Evolutionary conservation across 768 basidiomycete species (phyloP).

Genomic region (Lactarius pseudohatsudake): DNA sequence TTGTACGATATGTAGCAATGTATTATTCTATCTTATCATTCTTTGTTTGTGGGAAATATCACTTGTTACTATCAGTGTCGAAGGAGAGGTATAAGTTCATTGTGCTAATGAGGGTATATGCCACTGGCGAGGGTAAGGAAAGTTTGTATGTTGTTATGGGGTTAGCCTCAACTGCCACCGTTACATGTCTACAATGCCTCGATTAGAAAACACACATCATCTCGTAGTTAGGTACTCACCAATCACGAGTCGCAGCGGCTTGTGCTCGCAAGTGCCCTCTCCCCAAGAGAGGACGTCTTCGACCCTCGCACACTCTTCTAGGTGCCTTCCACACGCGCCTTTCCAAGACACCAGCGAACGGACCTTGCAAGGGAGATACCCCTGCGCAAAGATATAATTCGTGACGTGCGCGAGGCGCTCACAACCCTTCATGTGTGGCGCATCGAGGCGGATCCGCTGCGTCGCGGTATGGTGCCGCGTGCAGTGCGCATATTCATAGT

Average conservation of each 20-base stretch:
- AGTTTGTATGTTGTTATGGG: background rate
- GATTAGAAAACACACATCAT: background rate
- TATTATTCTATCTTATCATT: background rate
- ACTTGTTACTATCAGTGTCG: background rate
- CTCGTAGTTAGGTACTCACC: slow-evolving; percentile 30
- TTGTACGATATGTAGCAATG: slow-evolving; percentile 1
- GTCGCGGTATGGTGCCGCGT: slow-evolving; percentile 36
- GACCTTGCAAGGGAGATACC: slow-evolving; percentile 39
- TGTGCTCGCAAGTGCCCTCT: slow-evolving; percentile 39
- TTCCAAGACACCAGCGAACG: slow-evolving; percentile 46
- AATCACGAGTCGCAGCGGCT: slow-evolving; percentile 40
- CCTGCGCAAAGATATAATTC: slow-evolving; percentile 46
- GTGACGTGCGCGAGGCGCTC: slow-evolving; percentile 48
- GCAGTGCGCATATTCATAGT: slow-evolving; percentile 42
- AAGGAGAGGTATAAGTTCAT: background rate
- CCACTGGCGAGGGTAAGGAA: background rate
- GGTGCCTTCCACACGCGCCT: slow-evolving; percentile 37
- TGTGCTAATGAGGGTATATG: background rate
- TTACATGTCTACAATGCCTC: background rate
- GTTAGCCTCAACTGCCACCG: background rate
- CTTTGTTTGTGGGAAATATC: background rate
- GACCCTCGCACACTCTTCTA: slow-evolving; percentile 35
- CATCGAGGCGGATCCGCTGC: slow-evolving; percentile 46
- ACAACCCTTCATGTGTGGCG: slow-evolving; percentile 33
- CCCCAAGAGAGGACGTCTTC: slow-evolving; percentile 36